Evolutionary conservation across 1,284 basidiomycete genomes (phyloP).

Genomic region (Trichosporon sp.): DNA sequence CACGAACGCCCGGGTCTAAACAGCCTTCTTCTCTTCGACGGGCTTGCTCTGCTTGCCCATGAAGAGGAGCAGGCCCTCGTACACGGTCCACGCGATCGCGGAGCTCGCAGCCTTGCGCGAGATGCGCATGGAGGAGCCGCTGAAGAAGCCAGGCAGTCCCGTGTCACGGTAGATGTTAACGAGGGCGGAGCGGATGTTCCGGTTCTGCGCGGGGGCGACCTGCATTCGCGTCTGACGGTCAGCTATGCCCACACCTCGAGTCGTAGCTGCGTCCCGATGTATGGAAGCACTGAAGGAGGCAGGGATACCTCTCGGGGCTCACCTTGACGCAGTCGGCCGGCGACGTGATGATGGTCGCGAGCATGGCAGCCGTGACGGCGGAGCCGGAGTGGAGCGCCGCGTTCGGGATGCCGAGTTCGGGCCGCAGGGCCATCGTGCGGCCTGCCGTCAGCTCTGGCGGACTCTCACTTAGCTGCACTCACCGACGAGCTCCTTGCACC

Average conservation of each 20-base stretch:
- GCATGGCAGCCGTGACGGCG: slow-evolving; percentile 69
- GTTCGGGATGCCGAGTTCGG: slow-evolving; percentile 31
- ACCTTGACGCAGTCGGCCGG: slow-evolving; percentile 90
- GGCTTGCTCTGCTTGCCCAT: slow-evolving; percentile 1
- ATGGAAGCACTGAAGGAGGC: not conserved
- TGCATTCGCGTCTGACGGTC: slow-evolving; percentile 69
- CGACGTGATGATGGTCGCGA: slow-evolving; percentile 77
- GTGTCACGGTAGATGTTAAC: slow-evolving; percentile 69
- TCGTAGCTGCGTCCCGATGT: too few species aligned
- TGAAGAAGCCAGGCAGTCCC: slow-evolving; percentile 73
- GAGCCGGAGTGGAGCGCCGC: slow-evolving; percentile 47
- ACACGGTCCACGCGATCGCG: slow-evolving; percentile 87
- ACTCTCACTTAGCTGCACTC: not conserved
- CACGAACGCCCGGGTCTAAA: not conserved
- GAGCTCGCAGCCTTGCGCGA: slow-evolving; percentile 84
- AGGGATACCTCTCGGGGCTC: slow-evolving; percentile 13
- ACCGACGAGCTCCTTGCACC: slow-evolving; percentile 67
- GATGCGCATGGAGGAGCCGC: slow-evolving; percentile 74
- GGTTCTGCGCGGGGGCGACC: slow-evolving; percentile 68
- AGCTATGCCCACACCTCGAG: slow-evolving; percentile 36
- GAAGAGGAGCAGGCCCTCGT: slow-evolving; percentile 69
- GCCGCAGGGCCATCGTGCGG: slow-evolving; percentile 13
- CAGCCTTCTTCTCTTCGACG: not conserved
- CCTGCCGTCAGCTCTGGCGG: slow-evolving; percentile 3
- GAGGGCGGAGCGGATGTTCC: slow-evolving; percentile 62